Base-by-base conservation (phyloP, 2,329 filamentous ascomycete species). In the Pseudocercospora ulei region DNA sequence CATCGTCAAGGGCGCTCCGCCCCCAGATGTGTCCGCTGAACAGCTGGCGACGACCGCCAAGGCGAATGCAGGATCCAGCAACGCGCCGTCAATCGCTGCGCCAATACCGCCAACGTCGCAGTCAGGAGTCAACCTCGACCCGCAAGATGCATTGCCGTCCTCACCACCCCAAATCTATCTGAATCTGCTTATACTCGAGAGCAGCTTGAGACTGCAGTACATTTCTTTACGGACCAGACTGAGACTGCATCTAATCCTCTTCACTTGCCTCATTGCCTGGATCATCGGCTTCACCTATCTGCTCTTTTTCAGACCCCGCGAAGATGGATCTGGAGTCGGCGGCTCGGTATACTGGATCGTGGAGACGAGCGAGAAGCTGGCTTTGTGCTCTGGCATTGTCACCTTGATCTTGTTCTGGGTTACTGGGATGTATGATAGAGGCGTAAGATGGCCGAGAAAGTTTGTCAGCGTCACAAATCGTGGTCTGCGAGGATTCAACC, bases 341-440 rank as follows among this genome's bases (percentile, higher is more conserved):
- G 88, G 90, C 19, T 88, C 81, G 8, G 85, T 94, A 37, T 98
- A 98, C 70, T 96, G 88, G 88, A 79, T 92, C 17, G 75, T 96
- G 3, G 88, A 96, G 56, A 83, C 82, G 59, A 75, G 75, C 5
- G 84, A 96, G 65, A 92, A 90, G 61, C 76, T 98, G 37, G 88
- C 83, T 55, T 81, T 95, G 57, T 82, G 93, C 63, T 86, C 85
- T 14, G 90, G 90, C 30, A 73, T 93, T 43, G 80, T 95, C 43
- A 95, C 87, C 0, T 81, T 76, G 22, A 71, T 86, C 27, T 69
- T 98, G 22, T 80, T 96, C 50, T 95, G 87, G 84, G 87, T 78
- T 9, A 95, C 88, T 0, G 90, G 90, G 17, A 87, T 95, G 61
- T 98, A 88, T 82, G 88, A 96, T 56, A 76, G 88, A 39, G 90